Evolutionary conservation across 176 grass and related monocot genomes (phyloP).

Genomic region (Alloteropsis semialata): DNA sequence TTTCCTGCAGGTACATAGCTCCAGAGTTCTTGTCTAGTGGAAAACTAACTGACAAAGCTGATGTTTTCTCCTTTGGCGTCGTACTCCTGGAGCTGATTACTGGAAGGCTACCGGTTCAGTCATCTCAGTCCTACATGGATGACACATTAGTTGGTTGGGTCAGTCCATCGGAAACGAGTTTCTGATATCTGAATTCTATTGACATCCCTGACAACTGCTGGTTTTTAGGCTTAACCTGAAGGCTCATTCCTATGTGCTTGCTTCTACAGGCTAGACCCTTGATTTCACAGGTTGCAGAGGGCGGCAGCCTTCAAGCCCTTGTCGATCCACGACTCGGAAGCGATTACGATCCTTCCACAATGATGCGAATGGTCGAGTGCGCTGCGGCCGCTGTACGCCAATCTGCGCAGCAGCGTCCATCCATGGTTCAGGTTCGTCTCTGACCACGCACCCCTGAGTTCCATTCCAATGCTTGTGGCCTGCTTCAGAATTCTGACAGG

Average conservation of each 20-base stretch:
- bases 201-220: background rate
- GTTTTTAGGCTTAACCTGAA: background rate
- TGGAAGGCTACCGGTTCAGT: slow-evolving; percentile 47
- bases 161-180: background rate
- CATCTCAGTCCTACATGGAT: slow-evolving; percentile 53
- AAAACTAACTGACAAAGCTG: slow-evolving; percentile 52
- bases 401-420: slow-evolving; percentile 33
- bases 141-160: slow-evolving; percentile 59
- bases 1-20: slow-evolving; percentile 42
- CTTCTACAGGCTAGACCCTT: slow-evolving; percentile 50
- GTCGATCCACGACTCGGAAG: slow-evolving; percentile 39
- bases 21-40: slow-evolving; percentile 53
- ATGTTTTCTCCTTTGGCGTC: slow-evolving; percentile 56
- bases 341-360: slow-evolving; percentile 31
- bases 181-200: background rate
- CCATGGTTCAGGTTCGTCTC: slow-evolving; percentile 47
- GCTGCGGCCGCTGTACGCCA: slow-evolving; percentile 49
- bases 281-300: slow-evolving; percentile 24
- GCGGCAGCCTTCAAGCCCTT: slow-evolving; percentile 34
- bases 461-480: background rate
- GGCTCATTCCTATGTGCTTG: background rate
- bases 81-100: slow-evolving; percentile 55
- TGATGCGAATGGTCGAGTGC: slow-evolving; percentile 50
- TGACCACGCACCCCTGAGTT: background rate
- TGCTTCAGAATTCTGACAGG: background rate